These are phyloP conservation scores for Mucor irregularis DNA, from an alignment of 371 early-diverging fungal genomes.

Conservation along the genomic window DNA sequence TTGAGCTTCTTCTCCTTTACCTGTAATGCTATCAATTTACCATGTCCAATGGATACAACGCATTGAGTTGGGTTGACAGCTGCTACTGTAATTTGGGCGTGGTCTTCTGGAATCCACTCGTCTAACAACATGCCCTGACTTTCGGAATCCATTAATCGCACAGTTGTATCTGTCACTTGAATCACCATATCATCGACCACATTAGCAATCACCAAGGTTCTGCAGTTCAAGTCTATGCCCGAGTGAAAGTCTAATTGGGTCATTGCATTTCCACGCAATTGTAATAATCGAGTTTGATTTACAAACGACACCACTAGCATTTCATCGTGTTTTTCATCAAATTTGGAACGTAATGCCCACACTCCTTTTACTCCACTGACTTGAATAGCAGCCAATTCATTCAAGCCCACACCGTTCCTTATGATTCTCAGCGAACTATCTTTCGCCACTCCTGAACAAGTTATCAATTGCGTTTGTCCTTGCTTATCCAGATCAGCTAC, in stretches of 20 bases:
- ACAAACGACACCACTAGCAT: constrained; percentile 65
- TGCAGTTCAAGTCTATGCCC: constrained; percentile 35
- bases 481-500: constrained; percentile 81
- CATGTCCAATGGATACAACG: constrained; percentile 66
- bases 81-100: constrained; percentile 61
- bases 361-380: constrained; percentile 73
- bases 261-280: constrained; percentile 34
- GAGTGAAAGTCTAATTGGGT: constrained; percentile 28
- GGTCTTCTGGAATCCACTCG: constrained; percentile 56
- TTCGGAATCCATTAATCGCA: constrained; percentile 34
- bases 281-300: constrained; percentile 37
- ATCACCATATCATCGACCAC: constrained; percentile 29
- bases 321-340: constrained; percentile 44
- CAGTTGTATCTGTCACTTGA: constrained; percentile 46
- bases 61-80: constrained; percentile 62
- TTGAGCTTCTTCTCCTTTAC: constrained; percentile 41
- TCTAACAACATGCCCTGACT: constrained; percentile 35
- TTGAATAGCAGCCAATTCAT: constrained; percentile 64
- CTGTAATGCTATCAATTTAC: constrained; percentile 59
- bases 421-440: constrained; percentile 83
- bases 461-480: constrained; percentile 77
- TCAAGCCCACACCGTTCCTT: constrained; percentile 89
- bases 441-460: constrained; percentile 82
- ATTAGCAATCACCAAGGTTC: constrained; percentile 42
- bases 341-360: constrained; percentile 67